These are phyloP conservation scores for Lolium rigidum DNA, from an alignment of 176 grass and related monocot genomes.

Conservation along the genomic window DNA sequence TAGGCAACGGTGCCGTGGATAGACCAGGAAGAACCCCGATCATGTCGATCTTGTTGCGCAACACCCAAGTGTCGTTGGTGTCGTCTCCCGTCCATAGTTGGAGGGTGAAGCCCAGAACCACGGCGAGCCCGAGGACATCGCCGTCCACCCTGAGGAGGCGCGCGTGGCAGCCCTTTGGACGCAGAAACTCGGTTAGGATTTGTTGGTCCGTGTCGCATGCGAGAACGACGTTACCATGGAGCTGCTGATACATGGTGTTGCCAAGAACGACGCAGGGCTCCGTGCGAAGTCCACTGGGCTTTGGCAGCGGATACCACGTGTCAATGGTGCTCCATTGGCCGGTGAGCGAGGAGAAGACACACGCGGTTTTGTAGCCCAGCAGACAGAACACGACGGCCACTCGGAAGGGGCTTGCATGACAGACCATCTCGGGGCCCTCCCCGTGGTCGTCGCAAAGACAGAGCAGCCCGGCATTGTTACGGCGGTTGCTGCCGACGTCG, in stretches of 20 bases:
- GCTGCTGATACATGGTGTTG: background rate
- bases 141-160: slow-evolving; percentile 3
- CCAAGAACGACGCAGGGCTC: background rate
- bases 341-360: background rate
- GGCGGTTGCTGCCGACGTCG: background rate
- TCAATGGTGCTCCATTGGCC: background rate
- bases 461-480: background rate
- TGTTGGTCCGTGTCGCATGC: background rate
- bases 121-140: background rate
- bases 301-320: background rate
- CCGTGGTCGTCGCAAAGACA: background rate
- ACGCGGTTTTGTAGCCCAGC: background rate
- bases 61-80: background rate
- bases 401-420: background rate
- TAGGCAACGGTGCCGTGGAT: background rate
- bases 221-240: background rate
- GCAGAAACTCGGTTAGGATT: background rate
- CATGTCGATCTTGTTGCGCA: background rate
- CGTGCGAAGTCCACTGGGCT: background rate
- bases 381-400: background rate
- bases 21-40: background rate
- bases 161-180: slow-evolving; percentile 5
- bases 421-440: background rate
- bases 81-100: background rate
- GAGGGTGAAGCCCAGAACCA: background rate